phyloP scores from a whole-genome alignment of 1,284 basidiomycete genomes.

The Schizophyllum amplum region DNA sequence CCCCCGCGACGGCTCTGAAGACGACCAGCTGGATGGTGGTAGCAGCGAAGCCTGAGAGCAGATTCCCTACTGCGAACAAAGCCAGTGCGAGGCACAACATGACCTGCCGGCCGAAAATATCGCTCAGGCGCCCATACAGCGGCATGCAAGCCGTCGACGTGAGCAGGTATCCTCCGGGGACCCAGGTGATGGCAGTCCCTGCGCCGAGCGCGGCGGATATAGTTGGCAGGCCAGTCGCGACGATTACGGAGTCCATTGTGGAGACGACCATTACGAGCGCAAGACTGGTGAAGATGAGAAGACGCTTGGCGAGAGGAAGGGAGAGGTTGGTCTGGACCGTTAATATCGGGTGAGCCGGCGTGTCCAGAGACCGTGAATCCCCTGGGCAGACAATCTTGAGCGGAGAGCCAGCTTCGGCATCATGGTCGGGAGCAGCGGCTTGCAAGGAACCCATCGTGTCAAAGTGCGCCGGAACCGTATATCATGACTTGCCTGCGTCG shows the following conservation, averaged over 20 bases:
- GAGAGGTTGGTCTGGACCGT: constrained; percentile 70
- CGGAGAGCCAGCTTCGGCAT: not conserved
- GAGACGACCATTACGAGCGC: constrained; percentile 51
- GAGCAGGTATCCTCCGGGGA: constrained; percentile 58
- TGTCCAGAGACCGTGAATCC: not conserved
- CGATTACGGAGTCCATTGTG: constrained; percentile 55
- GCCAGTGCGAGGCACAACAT: constrained; percentile 51
- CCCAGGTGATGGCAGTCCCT: constrained; percentile 62
- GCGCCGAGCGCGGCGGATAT: constrained; percentile 63
- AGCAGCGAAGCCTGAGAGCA: constrained; percentile 51
- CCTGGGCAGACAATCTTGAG: not conserved
- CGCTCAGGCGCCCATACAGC: constrained; percentile 59
- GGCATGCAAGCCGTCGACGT: constrained; percentile 62
- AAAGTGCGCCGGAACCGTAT: not conserved
- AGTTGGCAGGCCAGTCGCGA: constrained; percentile 64
- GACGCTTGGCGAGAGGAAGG: constrained; percentile 57
- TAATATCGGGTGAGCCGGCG: constrained; percentile 17
- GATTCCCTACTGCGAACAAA: constrained; percentile 56
- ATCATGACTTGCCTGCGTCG: too few species aligned
- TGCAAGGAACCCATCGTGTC: not conserved
- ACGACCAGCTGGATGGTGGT: constrained; percentile 67
- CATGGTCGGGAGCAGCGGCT: not conserved
- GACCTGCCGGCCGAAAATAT: constrained; percentile 71
- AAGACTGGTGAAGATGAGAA: constrained; percentile 55
- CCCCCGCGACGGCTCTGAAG: constrained; percentile 48